A percentile compares a stretch with the other conserved stretches of the same genome.
Evolutionary conservation across 1,139 yeast genomes (phyloP).

Genomic region (Suhomyces bribrorum): DNA sequence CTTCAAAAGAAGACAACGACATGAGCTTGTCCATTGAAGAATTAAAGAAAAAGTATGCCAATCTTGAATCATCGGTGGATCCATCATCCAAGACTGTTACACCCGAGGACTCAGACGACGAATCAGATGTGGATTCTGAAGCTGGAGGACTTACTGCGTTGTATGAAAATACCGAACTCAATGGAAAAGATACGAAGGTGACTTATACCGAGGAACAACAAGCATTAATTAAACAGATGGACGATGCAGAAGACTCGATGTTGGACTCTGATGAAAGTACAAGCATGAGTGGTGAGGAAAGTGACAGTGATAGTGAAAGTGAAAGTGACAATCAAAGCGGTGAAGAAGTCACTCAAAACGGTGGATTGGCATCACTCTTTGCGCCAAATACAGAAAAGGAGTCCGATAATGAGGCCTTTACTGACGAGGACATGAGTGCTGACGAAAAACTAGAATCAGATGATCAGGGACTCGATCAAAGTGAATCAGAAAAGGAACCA

Average conservation of each 20-base stretch:
- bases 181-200: constrained; percentile 1
- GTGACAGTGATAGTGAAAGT: constrained; percentile 14
- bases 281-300: constrained; percentile 13
- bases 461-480: constrained; percentile 18
- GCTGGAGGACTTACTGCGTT: constrained; percentile 36
- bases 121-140: constrained; percentile 22
- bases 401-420: constrained; percentile 19
- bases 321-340: constrained; percentile 16
- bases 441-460: not conserved
- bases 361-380: constrained; percentile 27
- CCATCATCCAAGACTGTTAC: constrained; percentile 13
- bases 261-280: constrained; percentile 28
- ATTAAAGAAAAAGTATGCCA: constrained; percentile 62
- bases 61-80: constrained; percentile 34
- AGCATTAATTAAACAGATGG: constrained; percentile 27
- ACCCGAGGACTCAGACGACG: constrained; percentile 8
- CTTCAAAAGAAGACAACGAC: constrained; percentile 36
- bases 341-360: constrained; percentile 4
- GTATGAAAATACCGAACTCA: constrained; percentile 23
- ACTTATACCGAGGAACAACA: constrained; percentile 38
- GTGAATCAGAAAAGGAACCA: constrained; percentile 9
- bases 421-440: constrained; percentile 1
- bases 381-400: constrained; percentile 17
- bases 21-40: constrained; percentile 65
- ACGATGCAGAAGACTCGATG: constrained; percentile 18